Base-by-base conservation (phyloP, 805 yeast genomes). In the Metschnikowia dekortorum region DNA sequence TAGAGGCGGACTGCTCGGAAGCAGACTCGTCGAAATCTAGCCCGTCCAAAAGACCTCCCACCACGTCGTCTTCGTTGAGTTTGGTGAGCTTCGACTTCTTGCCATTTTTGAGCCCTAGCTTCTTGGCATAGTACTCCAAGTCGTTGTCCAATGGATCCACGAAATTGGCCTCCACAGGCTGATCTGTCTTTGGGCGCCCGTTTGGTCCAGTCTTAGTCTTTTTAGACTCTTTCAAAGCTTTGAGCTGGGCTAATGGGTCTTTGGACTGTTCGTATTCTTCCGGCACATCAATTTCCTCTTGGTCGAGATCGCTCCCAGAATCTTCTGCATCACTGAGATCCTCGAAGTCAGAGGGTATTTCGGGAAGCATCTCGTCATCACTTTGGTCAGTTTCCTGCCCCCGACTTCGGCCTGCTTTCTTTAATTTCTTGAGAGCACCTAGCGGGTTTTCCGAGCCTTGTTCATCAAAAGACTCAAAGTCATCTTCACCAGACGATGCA, bases 1-100 rank as follows among this genome's bases (percentile, higher is more conserved):
- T 63, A 14, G 59, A 55, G 46, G 31, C 55, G 45, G 44, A 49
- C 33, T 64, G 63, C 6, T 58, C 61, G 34, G 60, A 65, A 43
- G 56, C 54, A 14, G 54, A 43, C 52, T 71, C 70, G 39, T 77
- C 83, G 46, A 80, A 66, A 53, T 82, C 85, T n/a, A 81, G 67
- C 0, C 91, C 96, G 47, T 88, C 96, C 4, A 90, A 69, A 22
- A 90, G 63, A n/a, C 90, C 95, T 42, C 87, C 96, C 44, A 90
- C 73, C 2, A 84, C 79, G 66, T 89, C 96, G 61, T 85, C 87
- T 11, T 82, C 89, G 37, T 77, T 83, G 3, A 62, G 62, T 54
- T 78, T 79, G 36, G 75, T 67, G 43, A 85, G 70, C 46, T 67
- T 70, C 4, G 69, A 50, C 13, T 73, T 74, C 48, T 75, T 76